phyloP scores from a whole-genome alignment of 768 basidiomycete genomes.

The Dacryopinax primogenitus region DNA sequence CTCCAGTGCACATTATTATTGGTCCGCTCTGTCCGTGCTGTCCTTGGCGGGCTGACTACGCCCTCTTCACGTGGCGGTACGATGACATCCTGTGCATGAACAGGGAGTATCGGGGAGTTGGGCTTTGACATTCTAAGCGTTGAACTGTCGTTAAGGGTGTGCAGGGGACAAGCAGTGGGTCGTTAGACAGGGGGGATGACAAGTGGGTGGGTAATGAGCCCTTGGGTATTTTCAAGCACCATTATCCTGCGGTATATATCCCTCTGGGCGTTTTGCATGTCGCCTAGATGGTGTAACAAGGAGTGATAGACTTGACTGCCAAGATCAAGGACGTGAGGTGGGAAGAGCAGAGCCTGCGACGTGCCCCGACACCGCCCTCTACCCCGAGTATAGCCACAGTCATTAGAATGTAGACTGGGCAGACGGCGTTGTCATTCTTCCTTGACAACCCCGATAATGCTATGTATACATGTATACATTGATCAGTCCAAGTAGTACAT shows the following conservation, averaged over 20 bases:
- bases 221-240: background rate
- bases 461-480: background rate
- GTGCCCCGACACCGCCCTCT: background rate
- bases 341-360: background rate
- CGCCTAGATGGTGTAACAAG: background rate
- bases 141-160: background rate
- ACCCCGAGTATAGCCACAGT: conserved; percentile 4
- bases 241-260: background rate
- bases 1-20: conserved; percentile 3
- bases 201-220: background rate
- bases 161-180: background rate
- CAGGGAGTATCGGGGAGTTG: background rate
- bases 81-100: conserved; percentile 2
- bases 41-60: background rate
- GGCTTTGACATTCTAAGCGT: background rate
- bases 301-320: background rate
- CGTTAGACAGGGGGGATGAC: background rate
- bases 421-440: background rate
- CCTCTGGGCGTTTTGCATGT: background rate
- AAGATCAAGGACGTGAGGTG: background rate
- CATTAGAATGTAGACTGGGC: background rate
- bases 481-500: background rate
- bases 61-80: background rate
- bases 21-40: background rate
- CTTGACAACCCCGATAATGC: conserved; percentile 5